phyloP scores from a whole-genome alignment of 176 grass and related monocot genomes.

The Avena insularis region DNA sequence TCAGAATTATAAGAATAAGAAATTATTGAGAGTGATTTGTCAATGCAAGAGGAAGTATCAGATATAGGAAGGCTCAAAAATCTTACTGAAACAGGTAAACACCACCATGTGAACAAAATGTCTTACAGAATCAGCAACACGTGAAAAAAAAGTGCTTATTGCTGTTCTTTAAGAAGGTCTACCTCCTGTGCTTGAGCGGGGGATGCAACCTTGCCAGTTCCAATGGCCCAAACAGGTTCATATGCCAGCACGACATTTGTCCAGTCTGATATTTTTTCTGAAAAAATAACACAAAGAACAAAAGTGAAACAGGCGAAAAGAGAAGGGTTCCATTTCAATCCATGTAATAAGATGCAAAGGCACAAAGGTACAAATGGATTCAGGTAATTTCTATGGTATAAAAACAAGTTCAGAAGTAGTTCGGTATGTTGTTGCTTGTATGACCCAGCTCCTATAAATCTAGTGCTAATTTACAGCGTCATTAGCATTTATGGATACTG shows the following conservation, averaged over 20 bases:
- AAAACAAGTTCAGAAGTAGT: not conserved
- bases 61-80: not conserved
- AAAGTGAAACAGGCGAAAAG: slow-evolving; percentile 1
- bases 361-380: not conserved
- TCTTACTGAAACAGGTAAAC: not conserved
- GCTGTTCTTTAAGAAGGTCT: slow-evolving; percentile 18
- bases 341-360: not conserved
- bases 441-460: not conserved
- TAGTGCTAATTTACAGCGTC: not conserved
- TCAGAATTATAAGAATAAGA: not conserved
- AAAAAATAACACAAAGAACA: slow-evolving; percentile 19
- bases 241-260: slow-evolving; percentile 85
- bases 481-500: not conserved
- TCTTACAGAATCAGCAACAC: slow-evolving; percentile 6
- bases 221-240: slow-evolving; percentile 97
- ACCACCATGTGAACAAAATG: not conserved
- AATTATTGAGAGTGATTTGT: not conserved
- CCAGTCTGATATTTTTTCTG: slow-evolving; percentile 77
- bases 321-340: not conserved
- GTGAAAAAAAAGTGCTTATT: not conserved
- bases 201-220: slow-evolving; percentile 86
- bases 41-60: not conserved
- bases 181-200: slow-evolving; percentile 90
- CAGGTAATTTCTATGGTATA: not conserved
- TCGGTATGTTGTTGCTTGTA: not conserved